A percentile compares a stretch with the other conserved stretches of the same genome.
Evolutionary conservation across 768 basidiomycete genomes (phyloP).

Genomic region (Termitomyces sp.): DNA sequence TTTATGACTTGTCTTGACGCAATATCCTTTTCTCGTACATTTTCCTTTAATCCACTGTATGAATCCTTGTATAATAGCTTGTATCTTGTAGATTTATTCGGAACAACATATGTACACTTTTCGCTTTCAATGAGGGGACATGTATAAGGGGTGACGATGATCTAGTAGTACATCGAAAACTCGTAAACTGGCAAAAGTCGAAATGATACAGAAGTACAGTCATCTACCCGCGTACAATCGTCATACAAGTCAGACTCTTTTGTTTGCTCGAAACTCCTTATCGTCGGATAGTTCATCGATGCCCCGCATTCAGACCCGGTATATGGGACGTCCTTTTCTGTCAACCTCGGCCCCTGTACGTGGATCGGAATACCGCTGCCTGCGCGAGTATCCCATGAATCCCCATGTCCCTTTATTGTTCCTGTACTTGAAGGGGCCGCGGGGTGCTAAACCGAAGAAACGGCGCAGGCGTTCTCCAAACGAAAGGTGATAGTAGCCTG

Average conservation of each 20-base stretch:
- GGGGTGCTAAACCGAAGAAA: constrained; percentile 49
- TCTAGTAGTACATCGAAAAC: neutral
- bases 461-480: constrained; percentile 45
- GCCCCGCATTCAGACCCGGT: constrained; percentile 32
- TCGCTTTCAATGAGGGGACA: neutral
- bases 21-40: neutral
- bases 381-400: constrained; percentile 49
- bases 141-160: neutral
- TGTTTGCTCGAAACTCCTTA: neutral
- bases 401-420: constrained; percentile 47
- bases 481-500: constrained; percentile 23
- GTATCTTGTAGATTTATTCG: neutral
- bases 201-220: neutral
- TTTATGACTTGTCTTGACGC: neutral
- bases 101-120: neutral
- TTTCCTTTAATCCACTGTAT: neutral
- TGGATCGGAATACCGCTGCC: constrained; percentile 46
- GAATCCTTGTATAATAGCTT: neutral
- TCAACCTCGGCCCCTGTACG: constrained; percentile 51
- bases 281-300: neutral
- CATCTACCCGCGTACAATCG: neutral
- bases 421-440: constrained; percentile 36
- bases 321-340: constrained; percentile 49
- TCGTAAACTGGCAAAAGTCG: neutral
- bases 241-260: neutral